Evolutionary conservation across 345 rosid genomes (phyloP).

Genomic region (Hibiscus mutabilis): DNA sequence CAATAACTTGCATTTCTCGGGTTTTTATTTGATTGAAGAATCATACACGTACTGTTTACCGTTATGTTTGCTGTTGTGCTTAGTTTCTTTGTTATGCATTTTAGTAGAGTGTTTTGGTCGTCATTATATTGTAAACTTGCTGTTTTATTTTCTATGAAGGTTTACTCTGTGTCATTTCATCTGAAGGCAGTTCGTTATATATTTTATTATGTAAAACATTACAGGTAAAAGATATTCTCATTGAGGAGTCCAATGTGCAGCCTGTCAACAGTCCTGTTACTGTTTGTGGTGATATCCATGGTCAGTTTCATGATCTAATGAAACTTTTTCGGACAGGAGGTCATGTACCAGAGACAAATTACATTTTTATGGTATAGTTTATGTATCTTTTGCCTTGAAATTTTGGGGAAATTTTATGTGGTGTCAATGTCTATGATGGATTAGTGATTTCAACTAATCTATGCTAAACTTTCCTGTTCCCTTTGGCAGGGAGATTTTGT

Average conservation of each 20-base stretch:
- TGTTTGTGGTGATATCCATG: slow-evolving; percentile 98
- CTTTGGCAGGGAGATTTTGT: slow-evolving; percentile 73
- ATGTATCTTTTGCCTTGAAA: background rate
- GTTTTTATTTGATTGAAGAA: background rate
- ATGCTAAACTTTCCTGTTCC: background rate
- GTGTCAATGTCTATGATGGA: background rate
- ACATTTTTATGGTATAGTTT: slow-evolving; percentile 80
- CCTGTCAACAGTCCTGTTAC: slow-evolving; percentile 99
- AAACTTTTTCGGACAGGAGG: slow-evolving; percentile 99
- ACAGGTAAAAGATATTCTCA: slow-evolving; percentile 90
- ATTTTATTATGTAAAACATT: background rate
- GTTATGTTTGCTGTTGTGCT: background rate
- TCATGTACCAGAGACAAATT: slow-evolving; percentile 96
- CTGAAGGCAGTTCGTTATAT: background rate
- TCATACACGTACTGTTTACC: background rate
- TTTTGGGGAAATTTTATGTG: background rate
- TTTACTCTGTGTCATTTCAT: slow-evolving; percentile 1
- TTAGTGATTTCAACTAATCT: background rate
- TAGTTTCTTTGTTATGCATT: background rate
- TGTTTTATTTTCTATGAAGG: background rate
- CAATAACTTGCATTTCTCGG: background rate
- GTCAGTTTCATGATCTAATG: slow-evolving; percentile 99
- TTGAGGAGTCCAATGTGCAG: slow-evolving; percentile 98
- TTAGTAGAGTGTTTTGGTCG: background rate
- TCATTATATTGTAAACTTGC: background rate